These are phyloP conservation scores for Ophiocytium majus DNA, from an alignment of 352 stramenopile genomes.

Conservation along the genomic window DNA sequence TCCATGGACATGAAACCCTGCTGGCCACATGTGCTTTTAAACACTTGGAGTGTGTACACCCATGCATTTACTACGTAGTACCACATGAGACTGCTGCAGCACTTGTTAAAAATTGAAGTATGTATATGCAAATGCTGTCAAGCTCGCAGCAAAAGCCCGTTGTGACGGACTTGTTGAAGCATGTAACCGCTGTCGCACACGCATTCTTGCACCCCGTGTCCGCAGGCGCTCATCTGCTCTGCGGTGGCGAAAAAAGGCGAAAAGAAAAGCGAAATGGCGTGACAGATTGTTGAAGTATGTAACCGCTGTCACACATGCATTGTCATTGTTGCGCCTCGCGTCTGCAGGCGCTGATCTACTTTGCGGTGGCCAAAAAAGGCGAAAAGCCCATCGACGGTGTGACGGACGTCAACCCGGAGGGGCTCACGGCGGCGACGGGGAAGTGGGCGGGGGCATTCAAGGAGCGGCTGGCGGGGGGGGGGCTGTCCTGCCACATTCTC, in stretches of 20 bases:
- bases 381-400: conserved; percentile 70
- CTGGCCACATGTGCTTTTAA: too few species aligned
- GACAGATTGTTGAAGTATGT: not conserved
- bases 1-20: too few species aligned
- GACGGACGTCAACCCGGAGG: conserved; percentile 70
- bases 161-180: too few species aligned
- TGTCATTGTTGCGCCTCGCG: conserved; percentile 60
- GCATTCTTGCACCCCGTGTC: conserved; percentile 49
- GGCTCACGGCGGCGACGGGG: conserved; percentile 69
- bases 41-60: too few species aligned
- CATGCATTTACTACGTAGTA: too few species aligned
- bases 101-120: too few species aligned
- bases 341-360: conserved; percentile 71
- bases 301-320: not conserved
- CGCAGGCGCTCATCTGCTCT: conserved; percentile 70
- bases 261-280: too few species aligned
- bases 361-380: conserved; percentile 67
- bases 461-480: conserved; percentile 61
- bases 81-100: too few species aligned
- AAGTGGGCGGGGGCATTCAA: conserved; percentile 66
- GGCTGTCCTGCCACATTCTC: conserved; percentile 70
- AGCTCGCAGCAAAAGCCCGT: too few species aligned
- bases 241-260: conserved; percentile 66
- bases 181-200: not conserved
- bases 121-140: too few species aligned